Base-by-base conservation (phyloP, 495 filamentous ascomycete genomes). In the Aspergillus ellipticus region DNA sequence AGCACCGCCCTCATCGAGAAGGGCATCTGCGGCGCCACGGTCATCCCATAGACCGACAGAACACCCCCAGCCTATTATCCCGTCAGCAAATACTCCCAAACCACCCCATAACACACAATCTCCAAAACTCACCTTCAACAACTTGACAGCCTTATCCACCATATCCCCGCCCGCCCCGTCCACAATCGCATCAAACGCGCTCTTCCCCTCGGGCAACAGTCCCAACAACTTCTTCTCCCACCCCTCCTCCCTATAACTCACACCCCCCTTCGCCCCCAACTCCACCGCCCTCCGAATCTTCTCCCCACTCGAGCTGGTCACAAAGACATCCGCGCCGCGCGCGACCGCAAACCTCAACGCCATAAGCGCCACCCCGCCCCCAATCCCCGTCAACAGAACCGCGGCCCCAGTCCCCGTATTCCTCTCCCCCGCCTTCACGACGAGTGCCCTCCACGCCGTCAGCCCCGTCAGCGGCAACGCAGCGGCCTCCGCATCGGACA, bases 401-500 rank as follows among this genome's bases (percentile, higher is more conserved):
- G 89, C 89, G 49, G 79, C 72, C 4, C 86, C 89, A 7, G 69
- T 56, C 16, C 72, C 58, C 0, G 85, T 81, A 58, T 83, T 82
- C 53, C 48, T 65, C 55, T 77, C 76, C 0, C 75, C 81, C 33
- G 77, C 79, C 65, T 93, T 97, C 2, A 77, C 86, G 19, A 92
- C 79, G 51, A 92, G 71, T 0, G 92, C 92, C 31, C 92, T 75
- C 88, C 89, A 97, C 10, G 77, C 92, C n/a, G 92, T 97, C 59
- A 96, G 64, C 0, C 90, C 92, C 0, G 86, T 87, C 29, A 96
- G 68, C 1, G 92, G 91, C 28, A 97, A 60, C 13, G 89, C 89
- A 0, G 91, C 92, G 0, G 87, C 89, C 71, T 96, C 89, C 0
- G 76, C 77, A 53, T 85, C 70, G 0, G 71, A 77, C 7, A 97